Conservation (phyloP, 31 red algal genomes). For the Asparagopsis taxiformis region DNA sequence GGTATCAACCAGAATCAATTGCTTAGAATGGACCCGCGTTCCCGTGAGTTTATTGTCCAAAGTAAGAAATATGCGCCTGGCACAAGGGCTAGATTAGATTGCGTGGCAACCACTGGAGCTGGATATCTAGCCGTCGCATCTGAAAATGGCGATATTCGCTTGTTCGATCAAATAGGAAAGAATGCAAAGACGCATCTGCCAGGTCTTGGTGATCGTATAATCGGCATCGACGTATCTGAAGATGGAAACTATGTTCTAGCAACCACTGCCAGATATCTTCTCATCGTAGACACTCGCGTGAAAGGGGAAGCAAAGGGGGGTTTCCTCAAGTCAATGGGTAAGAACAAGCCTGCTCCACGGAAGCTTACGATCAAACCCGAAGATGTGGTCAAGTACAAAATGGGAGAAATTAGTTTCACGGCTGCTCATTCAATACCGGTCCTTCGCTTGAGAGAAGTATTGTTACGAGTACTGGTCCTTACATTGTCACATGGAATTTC, state of each 20-base stretch:
- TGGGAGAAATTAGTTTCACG: constrained; percentile 80
- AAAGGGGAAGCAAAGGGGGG: constrained; percentile 56
- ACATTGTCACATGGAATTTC: constrained; percentile 87
- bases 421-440: constrained; percentile 87
- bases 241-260: constrained; percentile 79
- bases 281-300: constrained; percentile 77
- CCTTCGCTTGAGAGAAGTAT: constrained; percentile 66
- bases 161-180: constrained; percentile 83
- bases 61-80: constrained; percentile 79
- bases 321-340: constrained; percentile 80
- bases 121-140: constrained; percentile 78
- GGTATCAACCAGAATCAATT: constrained; percentile 75
- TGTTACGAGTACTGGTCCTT: constrained; percentile 84
- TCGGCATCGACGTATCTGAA: constrained; percentile 79
- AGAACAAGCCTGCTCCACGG: constrained; percentile 72
- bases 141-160: constrained; percentile 78
- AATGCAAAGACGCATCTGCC: constrained; percentile 86
- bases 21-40: constrained; percentile 78
- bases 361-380: constrained; percentile 69
- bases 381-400: constrained; percentile 62
- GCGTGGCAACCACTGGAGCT: constrained; percentile 66
- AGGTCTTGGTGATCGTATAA: constrained; percentile 77
- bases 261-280: constrained; percentile 72
- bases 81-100: constrained; percentile 51
- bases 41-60: constrained; percentile 74